Conservation (phyloP, 208 protist species). For the Borovskyia barvae region DNA sequence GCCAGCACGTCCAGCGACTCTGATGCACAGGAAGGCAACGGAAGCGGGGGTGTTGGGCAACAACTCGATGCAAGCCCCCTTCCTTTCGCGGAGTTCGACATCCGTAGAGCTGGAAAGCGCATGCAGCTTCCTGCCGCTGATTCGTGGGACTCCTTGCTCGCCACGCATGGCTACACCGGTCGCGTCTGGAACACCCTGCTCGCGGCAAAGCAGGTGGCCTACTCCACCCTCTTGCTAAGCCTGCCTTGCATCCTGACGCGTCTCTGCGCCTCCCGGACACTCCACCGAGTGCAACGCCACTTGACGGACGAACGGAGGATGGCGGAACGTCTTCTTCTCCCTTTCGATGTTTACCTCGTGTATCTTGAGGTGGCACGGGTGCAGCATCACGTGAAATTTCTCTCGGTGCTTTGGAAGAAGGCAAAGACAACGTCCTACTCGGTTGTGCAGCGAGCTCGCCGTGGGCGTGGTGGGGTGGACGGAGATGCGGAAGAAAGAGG, state of each 20-base stretch:
- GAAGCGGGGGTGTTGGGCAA: neutral
- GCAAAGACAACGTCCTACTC: neutral
- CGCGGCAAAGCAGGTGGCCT: constrained; percentile 80
- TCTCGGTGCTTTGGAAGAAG: neutral
- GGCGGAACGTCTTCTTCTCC: constrained; percentile 82
- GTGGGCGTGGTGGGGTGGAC: constrained; percentile 12
- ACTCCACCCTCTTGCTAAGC: constrained; percentile 95
- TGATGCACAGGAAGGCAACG: neutral
- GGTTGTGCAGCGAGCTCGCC: neutral
- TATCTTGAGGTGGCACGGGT: constrained; percentile 50
- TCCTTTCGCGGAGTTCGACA: constrained; percentile 56
- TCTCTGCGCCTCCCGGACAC: constrained; percentile 53
- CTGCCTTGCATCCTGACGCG: constrained; percentile 92
- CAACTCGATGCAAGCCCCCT: constrained; percentile 18
- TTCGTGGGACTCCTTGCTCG: constrained; percentile 93
- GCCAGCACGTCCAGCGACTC: too few species aligned
- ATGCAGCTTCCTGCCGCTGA: constrained; percentile 90
- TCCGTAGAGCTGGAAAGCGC: constrained; percentile 64
- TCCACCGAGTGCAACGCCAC: constrained; percentile 41
- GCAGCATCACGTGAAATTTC: neutral
- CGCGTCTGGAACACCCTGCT: constrained; percentile 91
- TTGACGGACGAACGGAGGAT: constrained; percentile 71
- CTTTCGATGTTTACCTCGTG: constrained; percentile 92
- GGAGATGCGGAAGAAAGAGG: too few species aligned
- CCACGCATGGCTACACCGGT: constrained; percentile 84